phyloP scores from a whole-genome alignment of 139 green algal genomes.

The Auxenochlorella pyrenoidosa region DNA sequence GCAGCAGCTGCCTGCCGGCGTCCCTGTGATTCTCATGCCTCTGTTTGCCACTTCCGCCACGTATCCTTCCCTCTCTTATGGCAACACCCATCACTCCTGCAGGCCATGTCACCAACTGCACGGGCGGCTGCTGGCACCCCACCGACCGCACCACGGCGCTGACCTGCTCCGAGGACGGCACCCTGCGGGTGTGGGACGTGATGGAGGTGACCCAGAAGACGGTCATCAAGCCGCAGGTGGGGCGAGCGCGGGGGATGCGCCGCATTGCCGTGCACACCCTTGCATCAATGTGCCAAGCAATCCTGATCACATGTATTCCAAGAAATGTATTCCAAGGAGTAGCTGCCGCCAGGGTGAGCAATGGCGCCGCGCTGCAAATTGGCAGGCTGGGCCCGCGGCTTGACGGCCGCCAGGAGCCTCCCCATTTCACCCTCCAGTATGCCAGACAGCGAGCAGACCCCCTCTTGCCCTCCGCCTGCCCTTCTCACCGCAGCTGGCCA shows the following conservation, averaged over 20 bases:
- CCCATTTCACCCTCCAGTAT: too few relatives aligned
- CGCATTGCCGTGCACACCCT: too few relatives aligned
- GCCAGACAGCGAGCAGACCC: neutral
- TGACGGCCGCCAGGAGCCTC: too few relatives aligned
- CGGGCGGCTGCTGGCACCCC: conserved; percentile 88
- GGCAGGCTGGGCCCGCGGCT: too few relatives aligned
- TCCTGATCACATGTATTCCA: too few relatives aligned
- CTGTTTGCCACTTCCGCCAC: neutral
- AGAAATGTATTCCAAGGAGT: too few relatives aligned
- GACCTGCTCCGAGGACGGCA: conserved; percentile 92
- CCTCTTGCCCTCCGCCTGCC: neutral
- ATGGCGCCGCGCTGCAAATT: too few relatives aligned
- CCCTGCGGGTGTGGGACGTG: conserved; percentile 89
- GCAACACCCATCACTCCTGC: neutral
- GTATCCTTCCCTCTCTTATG: neutral
- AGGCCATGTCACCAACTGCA: conserved; percentile 84
- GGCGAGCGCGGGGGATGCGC: conserved; percentile 27
- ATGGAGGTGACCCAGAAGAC: conserved; percentile 85
- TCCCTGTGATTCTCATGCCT: too few relatives aligned
- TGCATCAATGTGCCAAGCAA: too few relatives aligned
- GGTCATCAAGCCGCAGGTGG: conserved; percentile 88
- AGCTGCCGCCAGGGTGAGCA: too few relatives aligned
- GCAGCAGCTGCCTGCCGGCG: neutral
- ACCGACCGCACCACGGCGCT: conserved; percentile 79
- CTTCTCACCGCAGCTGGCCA: neutral